phyloP scores from a whole-genome alignment of 805 yeast species.

The Candida rishiriensis region DNA sequence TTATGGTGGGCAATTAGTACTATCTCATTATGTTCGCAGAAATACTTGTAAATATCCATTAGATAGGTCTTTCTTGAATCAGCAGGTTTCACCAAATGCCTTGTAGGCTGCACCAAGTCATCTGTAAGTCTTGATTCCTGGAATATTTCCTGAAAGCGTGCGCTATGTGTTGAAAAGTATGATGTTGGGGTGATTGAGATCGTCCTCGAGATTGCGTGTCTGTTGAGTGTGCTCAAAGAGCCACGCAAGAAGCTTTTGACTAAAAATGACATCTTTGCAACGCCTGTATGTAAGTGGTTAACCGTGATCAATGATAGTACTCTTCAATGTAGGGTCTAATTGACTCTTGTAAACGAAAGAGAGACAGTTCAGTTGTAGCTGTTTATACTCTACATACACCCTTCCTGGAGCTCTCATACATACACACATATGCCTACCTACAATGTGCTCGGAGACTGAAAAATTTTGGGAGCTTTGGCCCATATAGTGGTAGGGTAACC shows the following conservation, averaged over 20 bases:
- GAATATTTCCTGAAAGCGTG: too few species aligned
- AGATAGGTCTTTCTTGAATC: constrained; percentile 82
- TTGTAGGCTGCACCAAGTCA: background rate
- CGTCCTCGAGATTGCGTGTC: background rate
- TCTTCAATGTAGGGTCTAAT: too few species aligned
- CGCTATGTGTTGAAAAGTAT: constrained; percentile 1
- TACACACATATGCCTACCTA: too few species aligned
- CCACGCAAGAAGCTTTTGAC: background rate
- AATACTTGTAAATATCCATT: constrained; percentile 70
- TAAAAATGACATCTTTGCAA: background rate
- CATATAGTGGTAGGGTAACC: too few species aligned
- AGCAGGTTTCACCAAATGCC: constrained; percentile 50
- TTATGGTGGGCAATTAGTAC: constrained; percentile 82
- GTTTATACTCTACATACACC: too few species aligned
- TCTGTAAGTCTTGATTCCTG: too few species aligned
- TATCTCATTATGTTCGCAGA: constrained; percentile 65
- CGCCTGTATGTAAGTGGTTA: background rate
- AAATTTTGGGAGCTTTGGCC: too few species aligned
- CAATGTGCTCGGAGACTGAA: too few species aligned
- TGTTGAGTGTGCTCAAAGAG: background rate
- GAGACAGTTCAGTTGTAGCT: too few species aligned
- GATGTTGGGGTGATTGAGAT: background rate
- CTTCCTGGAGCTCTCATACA: too few species aligned
- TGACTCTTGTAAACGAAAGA: too few species aligned
- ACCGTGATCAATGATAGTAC: background rate